phyloP scores from a whole-genome alignment of 2,329 filamentous ascomycete genomes.

The Diaporthe vaccinii region DNA sequence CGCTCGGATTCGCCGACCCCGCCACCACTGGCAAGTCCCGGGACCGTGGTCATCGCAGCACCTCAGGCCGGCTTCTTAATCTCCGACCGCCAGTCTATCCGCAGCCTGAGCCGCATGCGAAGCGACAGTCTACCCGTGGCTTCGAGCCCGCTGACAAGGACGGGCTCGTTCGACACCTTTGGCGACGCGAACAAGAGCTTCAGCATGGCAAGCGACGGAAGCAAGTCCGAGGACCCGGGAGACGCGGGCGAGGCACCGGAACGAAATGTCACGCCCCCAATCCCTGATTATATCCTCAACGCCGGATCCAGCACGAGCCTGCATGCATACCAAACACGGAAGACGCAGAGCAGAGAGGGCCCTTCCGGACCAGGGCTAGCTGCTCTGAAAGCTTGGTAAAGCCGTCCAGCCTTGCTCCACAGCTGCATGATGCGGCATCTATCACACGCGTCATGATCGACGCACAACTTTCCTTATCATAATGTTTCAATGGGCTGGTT shows the following conservation, averaged over 20 bases:
- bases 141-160: constrained; percentile 63
- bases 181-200: constrained; percentile 35
- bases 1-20: constrained; percentile 78
- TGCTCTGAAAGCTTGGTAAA: constrained; percentile 33
- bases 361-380: constrained; percentile 43
- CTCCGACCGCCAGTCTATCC: constrained; percentile 64
- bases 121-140: constrained; percentile 66
- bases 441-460: constrained; percentile 7
- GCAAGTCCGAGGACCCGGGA: constrained; percentile 47
- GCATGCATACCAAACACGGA: constrained; percentile 59
- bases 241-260: constrained; percentile 49
- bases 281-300: constrained; percentile 72
- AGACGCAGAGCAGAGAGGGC: constrained; percentile 48
- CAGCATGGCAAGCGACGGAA: constrained; percentile 42
- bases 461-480: constrained; percentile 13
- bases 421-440: neutral
- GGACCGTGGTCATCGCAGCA: constrained; percentile 79
- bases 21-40: constrained; percentile 74
- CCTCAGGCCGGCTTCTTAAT: constrained; percentile 77
- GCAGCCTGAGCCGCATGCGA: constrained; percentile 66
- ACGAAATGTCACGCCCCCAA: constrained; percentile 69
- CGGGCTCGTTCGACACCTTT: constrained; percentile 65
- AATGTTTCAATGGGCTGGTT: constrained; percentile 27
- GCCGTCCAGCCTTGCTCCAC: too few species aligned
- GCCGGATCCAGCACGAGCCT: constrained; percentile 65